Conservation (phyloP, 805 yeast genomes). For the Nakazawaea pomicola region DNA sequence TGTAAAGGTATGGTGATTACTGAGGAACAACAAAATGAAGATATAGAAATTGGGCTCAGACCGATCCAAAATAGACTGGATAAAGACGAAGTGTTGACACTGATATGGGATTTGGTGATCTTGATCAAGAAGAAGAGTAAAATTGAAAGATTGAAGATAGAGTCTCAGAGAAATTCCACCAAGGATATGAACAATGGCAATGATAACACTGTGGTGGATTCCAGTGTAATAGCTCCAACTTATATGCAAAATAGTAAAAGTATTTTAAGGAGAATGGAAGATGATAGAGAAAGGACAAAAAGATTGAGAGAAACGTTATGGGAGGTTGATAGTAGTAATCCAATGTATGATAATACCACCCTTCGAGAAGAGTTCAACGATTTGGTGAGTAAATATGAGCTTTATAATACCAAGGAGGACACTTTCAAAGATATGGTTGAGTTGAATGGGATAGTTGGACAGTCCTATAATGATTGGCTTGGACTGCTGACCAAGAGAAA, state of each 20-base stretch:
- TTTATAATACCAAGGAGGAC: slow-evolving; percentile 38
- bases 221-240: slow-evolving; percentile 16
- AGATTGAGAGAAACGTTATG: slow-evolving; percentile 76
- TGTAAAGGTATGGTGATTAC: background rate
- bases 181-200: slow-evolving; percentile 40
- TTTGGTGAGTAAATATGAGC: slow-evolving; percentile 40
- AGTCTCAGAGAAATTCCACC: too few relatives aligned
- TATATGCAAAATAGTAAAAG: slow-evolving; percentile 33
- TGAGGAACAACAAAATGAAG: background rate
- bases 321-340: slow-evolving; percentile 51
- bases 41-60: background rate
- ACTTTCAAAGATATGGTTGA: slow-evolving; percentile 51
- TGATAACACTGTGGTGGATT: slow-evolving; percentile 25
- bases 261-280: slow-evolving; percentile 78
- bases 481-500: too few relatives aligned
- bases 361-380: slow-evolving; percentile 33
- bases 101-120: slow-evolving; percentile 44
- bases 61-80: slow-evolving; percentile 12
- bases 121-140: slow-evolving; percentile 45
- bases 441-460: slow-evolving; percentile 46
- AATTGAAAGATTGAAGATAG: too few relatives aligned
- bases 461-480: slow-evolving; percentile 38
- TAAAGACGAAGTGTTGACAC: slow-evolving; percentile 18
- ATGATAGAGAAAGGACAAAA: slow-evolving; percentile 88
- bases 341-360: slow-evolving; percentile 17